Evolutionary conservation across 2,329 filamentous ascomycete genomes (phyloP).

Genomic region (Penicillium vulpinum): DNA sequence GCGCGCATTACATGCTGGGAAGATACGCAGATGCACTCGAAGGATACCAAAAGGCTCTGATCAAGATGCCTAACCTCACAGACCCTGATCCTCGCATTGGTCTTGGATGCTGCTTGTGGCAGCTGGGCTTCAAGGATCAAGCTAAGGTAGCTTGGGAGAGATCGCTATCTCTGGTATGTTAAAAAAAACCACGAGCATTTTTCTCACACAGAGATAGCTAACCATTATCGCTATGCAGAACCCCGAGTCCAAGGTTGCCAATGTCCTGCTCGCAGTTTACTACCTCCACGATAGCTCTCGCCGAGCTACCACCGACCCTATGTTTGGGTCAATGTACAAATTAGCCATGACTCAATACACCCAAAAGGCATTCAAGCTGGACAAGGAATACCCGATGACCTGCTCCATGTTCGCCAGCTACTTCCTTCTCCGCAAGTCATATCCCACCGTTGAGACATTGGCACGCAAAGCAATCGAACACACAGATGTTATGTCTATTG

Average conservation of each 20-base stretch:
- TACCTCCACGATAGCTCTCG: conserved; percentile 84
- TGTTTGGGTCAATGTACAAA: conserved; percentile 83
- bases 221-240: conserved; percentile 44
- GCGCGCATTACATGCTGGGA: conserved; percentile 80
- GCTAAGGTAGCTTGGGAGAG: conserved; percentile 89
- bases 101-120: conserved; percentile 96
- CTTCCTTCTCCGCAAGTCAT: conserved; percentile 79
- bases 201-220: neutral
- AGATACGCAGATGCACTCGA: conserved; percentile 82
- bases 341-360: conserved; percentile 94
- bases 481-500: conserved; percentile 93
- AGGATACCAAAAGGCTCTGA: conserved; percentile 81
- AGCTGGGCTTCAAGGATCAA: conserved; percentile 89
- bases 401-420: conserved; percentile 89
- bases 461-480: conserved; percentile 92
- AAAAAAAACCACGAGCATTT: neutral
- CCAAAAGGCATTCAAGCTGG: conserved; percentile 88
- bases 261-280: conserved; percentile 85
- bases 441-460: conserved; percentile 78
- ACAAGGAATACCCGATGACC: conserved; percentile 85
- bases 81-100: conserved; percentile 96
- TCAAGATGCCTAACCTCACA: conserved; percentile 80
- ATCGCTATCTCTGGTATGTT: conserved; percentile 69
- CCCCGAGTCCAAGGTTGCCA: conserved; percentile 82
- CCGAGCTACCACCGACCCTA: conserved; percentile 77